Evolutionary conservation across 169 alveolate species (phyloP).

Genomic region (Plasmodium berghei): DNA sequence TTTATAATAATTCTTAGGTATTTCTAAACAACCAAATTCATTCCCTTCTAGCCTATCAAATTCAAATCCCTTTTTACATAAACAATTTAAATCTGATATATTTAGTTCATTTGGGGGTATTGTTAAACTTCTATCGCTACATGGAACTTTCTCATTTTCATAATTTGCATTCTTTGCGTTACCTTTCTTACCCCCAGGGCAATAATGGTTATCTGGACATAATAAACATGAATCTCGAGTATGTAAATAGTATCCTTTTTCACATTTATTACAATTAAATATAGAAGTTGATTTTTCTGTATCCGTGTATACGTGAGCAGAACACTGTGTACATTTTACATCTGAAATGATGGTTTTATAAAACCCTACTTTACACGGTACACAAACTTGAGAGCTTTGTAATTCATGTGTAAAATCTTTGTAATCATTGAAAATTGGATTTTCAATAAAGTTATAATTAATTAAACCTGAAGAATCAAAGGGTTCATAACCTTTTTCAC

Average conservation of each 20-base stretch:
- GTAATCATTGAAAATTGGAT: conserved; percentile 66
- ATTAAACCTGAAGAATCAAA: conserved; percentile 34
- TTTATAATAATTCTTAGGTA: conserved; percentile 74
- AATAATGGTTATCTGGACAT: conserved; percentile 81
- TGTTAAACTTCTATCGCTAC: conserved; percentile 72
- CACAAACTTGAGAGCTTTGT: conserved; percentile 59
- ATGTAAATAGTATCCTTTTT: conserved; percentile 78
- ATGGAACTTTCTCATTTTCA: conserved; percentile 77
- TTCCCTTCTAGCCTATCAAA: conserved; percentile 48
- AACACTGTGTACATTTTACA: conserved; percentile 47
- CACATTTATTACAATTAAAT: conserved; percentile 76
- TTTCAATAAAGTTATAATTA: conserved; percentile 30
- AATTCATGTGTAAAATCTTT: conserved; percentile 46
- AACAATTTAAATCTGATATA: conserved; percentile 77
- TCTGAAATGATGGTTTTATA: conserved; percentile 44
- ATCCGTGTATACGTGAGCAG: conserved; percentile 72
- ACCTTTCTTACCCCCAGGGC: conserved; percentile 79
- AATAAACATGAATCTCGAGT: conserved; percentile 71
- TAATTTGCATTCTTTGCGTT: conserved; percentile 29
- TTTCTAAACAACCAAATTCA: conserved; percentile 70
- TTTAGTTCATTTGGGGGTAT: conserved; percentile 77
- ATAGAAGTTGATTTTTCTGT: conserved; percentile 45
- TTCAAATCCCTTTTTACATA: conserved; percentile 81
- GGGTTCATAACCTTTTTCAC: conserved; percentile 63
- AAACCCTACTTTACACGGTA: conserved; percentile 57